Conservation (phyloP, 2,329 filamentous ascomycete genomes). For the Shiraia bambusicola region DNA sequence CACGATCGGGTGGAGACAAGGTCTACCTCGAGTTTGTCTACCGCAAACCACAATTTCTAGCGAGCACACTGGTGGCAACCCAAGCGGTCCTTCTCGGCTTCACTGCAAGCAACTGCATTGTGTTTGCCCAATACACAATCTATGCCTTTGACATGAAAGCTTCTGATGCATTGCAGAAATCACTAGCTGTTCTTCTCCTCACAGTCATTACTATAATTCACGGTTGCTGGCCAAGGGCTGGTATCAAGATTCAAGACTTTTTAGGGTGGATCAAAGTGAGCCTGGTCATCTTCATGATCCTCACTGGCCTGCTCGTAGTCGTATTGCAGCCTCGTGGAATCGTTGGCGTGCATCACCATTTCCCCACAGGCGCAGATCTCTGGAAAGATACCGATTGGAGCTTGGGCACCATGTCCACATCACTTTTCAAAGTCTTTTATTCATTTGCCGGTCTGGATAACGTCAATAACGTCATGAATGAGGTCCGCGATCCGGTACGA, state of each 20-base stretch:
- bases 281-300: constrained; percentile 42
- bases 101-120: constrained; percentile 69
- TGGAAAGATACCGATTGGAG: constrained; percentile 70
- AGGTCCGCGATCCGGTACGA: constrained; percentile 67
- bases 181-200: constrained; percentile 47
- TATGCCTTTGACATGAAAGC: constrained; percentile 59
- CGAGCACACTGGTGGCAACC: constrained; percentile 63
- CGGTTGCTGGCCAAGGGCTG: constrained; percentile 40
- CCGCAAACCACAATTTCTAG: constrained; percentile 62
- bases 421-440: constrained; percentile 68
- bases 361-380: constrained; percentile 53
- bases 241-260: constrained; percentile 44
- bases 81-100: constrained; percentile 67
- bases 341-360: constrained; percentile 22
- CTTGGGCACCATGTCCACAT: constrained; percentile 66
- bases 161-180: constrained; percentile 55
- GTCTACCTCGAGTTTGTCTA: constrained; percentile 73
- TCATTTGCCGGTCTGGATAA: constrained; percentile 68
- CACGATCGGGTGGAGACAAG: constrained; percentile 66
- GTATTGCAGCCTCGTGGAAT: constrained; percentile 23
- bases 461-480: constrained; percentile 69
- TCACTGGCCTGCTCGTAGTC: constrained; percentile 42
- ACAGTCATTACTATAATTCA: constrained; percentile 44
- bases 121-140: constrained; percentile 66
- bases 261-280: constrained; percentile 46